phyloP scores from a whole-genome alignment of 176 grass and related monocot genomes.

The Calamus simplicifolius region DNA sequence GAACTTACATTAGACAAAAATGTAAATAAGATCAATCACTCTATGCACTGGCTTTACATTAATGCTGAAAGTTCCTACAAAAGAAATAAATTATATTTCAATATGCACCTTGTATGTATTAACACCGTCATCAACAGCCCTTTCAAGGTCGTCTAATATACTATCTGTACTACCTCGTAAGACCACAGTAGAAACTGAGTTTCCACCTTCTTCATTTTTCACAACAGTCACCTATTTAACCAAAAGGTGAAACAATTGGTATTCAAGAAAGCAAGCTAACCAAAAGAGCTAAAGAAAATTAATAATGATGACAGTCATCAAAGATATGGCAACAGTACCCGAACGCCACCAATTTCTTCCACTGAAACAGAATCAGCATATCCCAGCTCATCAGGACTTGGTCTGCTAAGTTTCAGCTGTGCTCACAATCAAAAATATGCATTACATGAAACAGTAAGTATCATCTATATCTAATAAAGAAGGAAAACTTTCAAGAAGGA shows the following conservation, averaged over 20 bases:
- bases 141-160: constrained; percentile 95
- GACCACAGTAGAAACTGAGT: constrained; percentile 74
- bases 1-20: too few species aligned
- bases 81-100: neutral
- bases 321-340: constrained; percentile 33
- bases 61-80: too few species aligned
- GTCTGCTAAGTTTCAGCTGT: constrained; percentile 80
- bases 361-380: constrained; percentile 80
- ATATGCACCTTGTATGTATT: constrained; percentile 84
- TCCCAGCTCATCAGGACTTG: constrained; percentile 73
- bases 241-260: neutral
- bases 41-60: too few species aligned
- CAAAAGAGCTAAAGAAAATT: too few species aligned
- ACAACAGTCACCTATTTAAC: constrained; percentile 58
- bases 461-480: too few species aligned
- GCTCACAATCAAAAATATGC: neutral
- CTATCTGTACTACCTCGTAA: constrained; percentile 87
- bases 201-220: constrained; percentile 82
- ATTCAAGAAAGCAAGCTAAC: neutral
- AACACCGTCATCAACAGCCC: constrained; percentile 92
- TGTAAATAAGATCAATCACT: too few species aligned
- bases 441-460: too few species aligned
- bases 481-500: too few species aligned
- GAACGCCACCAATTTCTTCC: constrained; percentile 76
- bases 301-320: too few species aligned